Evolutionary conservation across 345 rosid genomes (phyloP).

Genomic region (Syzygium aqueum): DNA sequence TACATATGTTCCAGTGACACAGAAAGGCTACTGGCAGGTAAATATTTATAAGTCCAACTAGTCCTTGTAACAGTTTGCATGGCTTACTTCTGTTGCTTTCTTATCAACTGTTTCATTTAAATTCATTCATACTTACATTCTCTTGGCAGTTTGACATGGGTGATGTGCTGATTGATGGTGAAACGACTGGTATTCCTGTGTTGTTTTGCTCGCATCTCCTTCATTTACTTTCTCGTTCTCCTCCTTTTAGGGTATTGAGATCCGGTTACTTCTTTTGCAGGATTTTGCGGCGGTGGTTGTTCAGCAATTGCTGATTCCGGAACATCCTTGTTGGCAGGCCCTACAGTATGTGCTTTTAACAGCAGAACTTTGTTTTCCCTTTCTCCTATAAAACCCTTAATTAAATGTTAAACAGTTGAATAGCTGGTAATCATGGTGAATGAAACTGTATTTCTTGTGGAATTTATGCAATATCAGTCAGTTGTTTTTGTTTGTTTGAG

Average conservation of each 20-base stretch:
- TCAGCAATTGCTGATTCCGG: conserved; percentile 93
- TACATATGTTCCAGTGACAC: conserved; percentile 81
- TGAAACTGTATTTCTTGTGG: not conserved
- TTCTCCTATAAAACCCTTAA: not conserved
- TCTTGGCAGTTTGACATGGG: conserved; percentile 72
- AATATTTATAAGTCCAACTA: not conserved
- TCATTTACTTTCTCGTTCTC: not conserved
- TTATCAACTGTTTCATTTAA: not conserved
- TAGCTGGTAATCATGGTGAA: not conserved
- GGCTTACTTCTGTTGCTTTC: not conserved
- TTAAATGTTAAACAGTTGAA: not conserved
- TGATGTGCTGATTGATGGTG: conserved; percentile 69
- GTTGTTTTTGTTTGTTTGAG: not conserved
- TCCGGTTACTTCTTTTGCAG: conserved; percentile 15
- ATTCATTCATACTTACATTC: not conserved
- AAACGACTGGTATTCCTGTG: conserved; percentile 56
- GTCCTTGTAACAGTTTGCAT: not conserved
- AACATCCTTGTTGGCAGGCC: conserved; percentile 89
- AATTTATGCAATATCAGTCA: not conserved
- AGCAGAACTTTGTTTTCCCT: not conserved
- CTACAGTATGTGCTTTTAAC: conserved; percentile 37
- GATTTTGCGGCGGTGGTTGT: conserved; percentile 52
- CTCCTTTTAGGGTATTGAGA: not conserved
- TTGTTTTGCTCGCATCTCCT: not conserved
- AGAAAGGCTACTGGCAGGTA: conserved; percentile 95